phyloP scores from a whole-genome alignment of 495 filamentous ascomycete genomes.

The Gamarada debralockiae region DNA sequence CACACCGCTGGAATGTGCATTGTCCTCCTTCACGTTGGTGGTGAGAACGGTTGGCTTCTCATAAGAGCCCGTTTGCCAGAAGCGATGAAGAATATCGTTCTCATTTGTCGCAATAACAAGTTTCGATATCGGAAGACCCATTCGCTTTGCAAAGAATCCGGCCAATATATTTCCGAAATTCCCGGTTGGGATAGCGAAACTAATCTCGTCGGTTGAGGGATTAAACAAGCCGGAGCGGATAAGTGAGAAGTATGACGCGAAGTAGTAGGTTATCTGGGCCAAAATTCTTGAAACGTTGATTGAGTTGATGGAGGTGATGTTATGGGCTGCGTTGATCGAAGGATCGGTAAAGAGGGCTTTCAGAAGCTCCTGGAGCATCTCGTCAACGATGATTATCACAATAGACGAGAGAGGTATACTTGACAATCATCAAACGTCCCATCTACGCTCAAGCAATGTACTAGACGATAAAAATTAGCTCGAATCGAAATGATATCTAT shows the following conservation, averaged over 20 bases:
- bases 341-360: slow-evolving; percentile 88
- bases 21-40: slow-evolving; percentile 62
- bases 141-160: slow-evolving; percentile 83
- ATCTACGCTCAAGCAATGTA: slow-evolving; percentile 80
- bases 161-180: slow-evolving; percentile 96
- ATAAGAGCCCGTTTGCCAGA: slow-evolving; percentile 78
- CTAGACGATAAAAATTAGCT: too few relatives aligned
- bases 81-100: slow-evolving; percentile 87
- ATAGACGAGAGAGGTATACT: too few relatives aligned
- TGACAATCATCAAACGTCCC: slow-evolving; percentile 97
- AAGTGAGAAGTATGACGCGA: slow-evolving; percentile 83
- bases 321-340: slow-evolving; percentile 65
- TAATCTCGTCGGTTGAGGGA: slow-evolving; percentile 55
- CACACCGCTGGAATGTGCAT: slow-evolving; percentile 64
- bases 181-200: slow-evolving; percentile 82
- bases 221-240: slow-evolving; percentile 42
- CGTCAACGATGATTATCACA: too few relatives aligned
- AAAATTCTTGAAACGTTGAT: slow-evolving; percentile 94
- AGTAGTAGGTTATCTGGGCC: slow-evolving; percentile 92
- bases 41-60: slow-evolving; percentile 64
- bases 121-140: slow-evolving; percentile 84
- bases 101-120: slow-evolving; percentile 88
- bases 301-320: slow-evolving; percentile 82
- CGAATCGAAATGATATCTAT: too few relatives aligned
- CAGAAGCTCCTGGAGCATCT: slow-evolving; percentile 86